Conservation (phyloP, 2,329 filamentous ascomycete genomes). For the Madurella mycetomatis region DNA sequence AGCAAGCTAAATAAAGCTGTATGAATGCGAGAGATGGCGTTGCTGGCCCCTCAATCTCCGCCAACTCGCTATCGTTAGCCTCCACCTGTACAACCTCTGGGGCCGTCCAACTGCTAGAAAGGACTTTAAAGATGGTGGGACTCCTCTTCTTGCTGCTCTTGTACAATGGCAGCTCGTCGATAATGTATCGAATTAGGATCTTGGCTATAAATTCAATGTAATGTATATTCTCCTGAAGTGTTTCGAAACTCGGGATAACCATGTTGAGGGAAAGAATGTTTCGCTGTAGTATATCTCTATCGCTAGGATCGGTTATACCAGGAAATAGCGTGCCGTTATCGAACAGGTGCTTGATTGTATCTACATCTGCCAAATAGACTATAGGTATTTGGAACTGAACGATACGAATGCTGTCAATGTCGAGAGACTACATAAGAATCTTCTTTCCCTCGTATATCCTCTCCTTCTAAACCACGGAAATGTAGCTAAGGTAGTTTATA, state of each 20-base stretch:
- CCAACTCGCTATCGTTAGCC: constrained; percentile 5
- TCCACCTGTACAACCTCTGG: constrained; percentile 8
- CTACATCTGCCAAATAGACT: constrained; percentile 7
- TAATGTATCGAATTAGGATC: constrained; percentile 14
- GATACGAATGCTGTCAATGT: too few relatives aligned
- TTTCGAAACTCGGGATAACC: constrained; percentile 19
- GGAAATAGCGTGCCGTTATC: constrained; percentile 14
- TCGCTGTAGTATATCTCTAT: constrained; percentile 9
- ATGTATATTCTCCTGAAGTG: constrained; percentile 21
- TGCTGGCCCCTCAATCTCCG: constrained; percentile 7
- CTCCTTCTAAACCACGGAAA: too few relatives aligned
- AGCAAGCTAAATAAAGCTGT: constrained; percentile 13
- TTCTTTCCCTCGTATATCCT: too few relatives aligned
- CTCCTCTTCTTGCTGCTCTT: constrained; percentile 15
- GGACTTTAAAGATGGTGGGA: constrained; percentile 11
- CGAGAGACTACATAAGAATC: too few relatives aligned
- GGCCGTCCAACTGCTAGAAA: constrained; percentile 12
- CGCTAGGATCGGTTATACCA: constrained; percentile 3
- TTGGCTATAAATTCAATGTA: constrained; percentile 15
- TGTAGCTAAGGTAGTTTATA: too few relatives aligned
- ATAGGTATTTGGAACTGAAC: constrained; percentile 14
- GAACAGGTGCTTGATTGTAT: constrained; percentile 12
- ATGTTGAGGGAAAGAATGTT: constrained; percentile 15
- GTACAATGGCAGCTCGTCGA: constrained; percentile 9
- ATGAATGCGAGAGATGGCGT: constrained; percentile 9